Evolutionary conservation across 495 filamentous ascomycete genomes (phyloP), one percentile per base, ranked within the genome.

Genomic region (Penicillium crystallinum): DNA sequence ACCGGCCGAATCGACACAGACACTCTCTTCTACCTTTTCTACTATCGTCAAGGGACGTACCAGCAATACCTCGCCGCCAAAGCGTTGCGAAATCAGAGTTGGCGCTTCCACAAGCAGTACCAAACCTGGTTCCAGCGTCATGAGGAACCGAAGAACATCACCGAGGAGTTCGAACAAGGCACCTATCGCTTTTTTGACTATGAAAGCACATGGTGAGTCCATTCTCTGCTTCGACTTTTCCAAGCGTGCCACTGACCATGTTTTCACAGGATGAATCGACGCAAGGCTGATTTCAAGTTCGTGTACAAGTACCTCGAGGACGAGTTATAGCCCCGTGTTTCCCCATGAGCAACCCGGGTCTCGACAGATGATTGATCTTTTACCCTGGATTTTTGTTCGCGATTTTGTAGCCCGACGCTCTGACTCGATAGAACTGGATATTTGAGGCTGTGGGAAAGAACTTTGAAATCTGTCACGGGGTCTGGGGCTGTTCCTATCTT

Each of bases 151-250:
- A 97, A 98, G 74, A 89, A 82, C 38, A 98, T 98, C 62, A 97
- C 93, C 0, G 95, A 98, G 65, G 93, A 98, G 66, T 97, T 87
- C 55, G 93, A 98, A 74, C 92, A 98, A 70, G 93, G 93, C 22
- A 97, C 93, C 5, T 98, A 98, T 72, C 84, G 93, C 38, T 98
- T 98, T 75, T 98, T 98, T 72, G 93, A 98, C 69, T 98, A 97
- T 62, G 93, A 98, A 77, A 97, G 92, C 69, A 98, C 93, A 61
- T 98, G 93, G 93, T 98, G 70, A 70, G 88, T 81, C 49, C 22
- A 23, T 41, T 9, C 6, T 31, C 10, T 15, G 10, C 11, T 31
- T 43, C 52, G 29, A 3, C 29, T 4, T 45, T 37, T 2, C 36
- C n/a, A 43, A 53, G 29, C 35, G 38, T 39, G 37, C 9, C 53